Percentiles rank a stretch among this genome's conserved stretches.
Conservation (phyloP, 2,329 filamentous ascomycete species). For the Fusarium kyushuense region DNA sequence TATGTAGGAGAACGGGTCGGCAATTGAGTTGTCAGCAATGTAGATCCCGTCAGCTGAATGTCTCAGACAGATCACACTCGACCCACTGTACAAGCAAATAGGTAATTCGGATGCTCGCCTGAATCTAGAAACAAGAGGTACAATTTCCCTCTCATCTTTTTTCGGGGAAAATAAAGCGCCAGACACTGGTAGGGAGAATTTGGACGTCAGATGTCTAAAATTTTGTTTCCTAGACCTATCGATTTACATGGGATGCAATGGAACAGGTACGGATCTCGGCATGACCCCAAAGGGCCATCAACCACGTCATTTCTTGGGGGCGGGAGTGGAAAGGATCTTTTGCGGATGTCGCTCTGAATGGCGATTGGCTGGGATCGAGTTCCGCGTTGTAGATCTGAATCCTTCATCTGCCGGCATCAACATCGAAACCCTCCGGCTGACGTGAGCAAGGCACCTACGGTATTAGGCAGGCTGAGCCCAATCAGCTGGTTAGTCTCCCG, state of each 20-base stretch:
- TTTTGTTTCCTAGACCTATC: too few relatives aligned
- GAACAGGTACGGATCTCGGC: background rate
- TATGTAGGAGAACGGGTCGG: background rate
- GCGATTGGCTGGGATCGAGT: background rate
- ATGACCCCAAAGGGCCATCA: background rate
- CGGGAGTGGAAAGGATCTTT: background rate
- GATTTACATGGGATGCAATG: too few relatives aligned
- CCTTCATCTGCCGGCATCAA: background rate
- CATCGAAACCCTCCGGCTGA: background rate
- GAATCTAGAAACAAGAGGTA: too few relatives aligned
- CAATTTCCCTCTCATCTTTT: too few relatives aligned
- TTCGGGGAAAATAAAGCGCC: too few relatives aligned
- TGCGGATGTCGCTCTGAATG: background rate
- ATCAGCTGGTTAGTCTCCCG: rapidly evolving
- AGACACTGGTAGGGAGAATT: too few relatives aligned
- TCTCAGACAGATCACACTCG: background rate
- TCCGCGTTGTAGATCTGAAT: background rate
- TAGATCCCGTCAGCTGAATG: background rate
- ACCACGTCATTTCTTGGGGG: background rate
- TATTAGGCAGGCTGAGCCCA: too few relatives aligned
- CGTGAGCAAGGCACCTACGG: background rate
- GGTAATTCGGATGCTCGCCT: background rate
- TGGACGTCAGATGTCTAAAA: too few relatives aligned
- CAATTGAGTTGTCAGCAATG: background rate
- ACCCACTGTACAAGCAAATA: background rate